Conservation (phyloP, 805 yeast genomes). For the Candida corydali region DNA sequence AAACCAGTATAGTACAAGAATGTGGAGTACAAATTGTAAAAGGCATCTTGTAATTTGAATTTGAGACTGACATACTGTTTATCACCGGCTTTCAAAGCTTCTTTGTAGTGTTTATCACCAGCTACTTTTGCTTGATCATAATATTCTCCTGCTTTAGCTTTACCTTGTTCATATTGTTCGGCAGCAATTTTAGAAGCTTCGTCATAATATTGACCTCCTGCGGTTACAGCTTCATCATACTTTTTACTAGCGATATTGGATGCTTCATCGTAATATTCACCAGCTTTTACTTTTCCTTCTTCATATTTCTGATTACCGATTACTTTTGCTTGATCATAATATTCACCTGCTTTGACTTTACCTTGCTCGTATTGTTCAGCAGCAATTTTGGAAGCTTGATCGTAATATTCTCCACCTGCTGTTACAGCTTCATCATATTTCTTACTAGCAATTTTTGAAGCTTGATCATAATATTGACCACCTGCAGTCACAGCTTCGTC, state of each 20-base stretch:
- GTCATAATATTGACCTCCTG: conserved; percentile 3
- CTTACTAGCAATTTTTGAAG: conserved; percentile 4
- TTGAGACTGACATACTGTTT: background rate
- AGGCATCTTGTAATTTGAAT: conserved; percentile 1
- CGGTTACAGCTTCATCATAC: conserved; percentile 4
- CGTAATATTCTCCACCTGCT: conserved; percentile 6
- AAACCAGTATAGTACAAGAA: conserved; percentile 3
- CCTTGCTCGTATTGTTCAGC: conserved; percentile 3
- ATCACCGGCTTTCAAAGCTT: conserved; percentile 2
- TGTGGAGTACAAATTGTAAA: conserved; percentile 1
- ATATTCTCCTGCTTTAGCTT: background rate
- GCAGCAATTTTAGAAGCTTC: conserved; percentile 2
- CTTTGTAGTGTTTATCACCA: background rate
- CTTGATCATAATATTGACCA: conserved; percentile 6
- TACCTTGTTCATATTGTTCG: conserved; percentile 2
- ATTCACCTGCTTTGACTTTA: conserved; percentile 1
- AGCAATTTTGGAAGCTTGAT: conserved; percentile 3
- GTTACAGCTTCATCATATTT: conserved; percentile 5
- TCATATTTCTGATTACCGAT: conserved; percentile 2
- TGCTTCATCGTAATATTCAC: conserved; percentile 4
- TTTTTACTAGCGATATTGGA: conserved; percentile 3
- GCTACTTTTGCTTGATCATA: conserved; percentile 1
- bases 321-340: conserved; percentile 2
- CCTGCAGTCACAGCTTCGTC: conserved; percentile 4
- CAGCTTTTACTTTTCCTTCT: conserved; percentile 2